Conservation (phyloP, 2,329 filamentous ascomycete species). For the Xylariales sp. region DNA sequence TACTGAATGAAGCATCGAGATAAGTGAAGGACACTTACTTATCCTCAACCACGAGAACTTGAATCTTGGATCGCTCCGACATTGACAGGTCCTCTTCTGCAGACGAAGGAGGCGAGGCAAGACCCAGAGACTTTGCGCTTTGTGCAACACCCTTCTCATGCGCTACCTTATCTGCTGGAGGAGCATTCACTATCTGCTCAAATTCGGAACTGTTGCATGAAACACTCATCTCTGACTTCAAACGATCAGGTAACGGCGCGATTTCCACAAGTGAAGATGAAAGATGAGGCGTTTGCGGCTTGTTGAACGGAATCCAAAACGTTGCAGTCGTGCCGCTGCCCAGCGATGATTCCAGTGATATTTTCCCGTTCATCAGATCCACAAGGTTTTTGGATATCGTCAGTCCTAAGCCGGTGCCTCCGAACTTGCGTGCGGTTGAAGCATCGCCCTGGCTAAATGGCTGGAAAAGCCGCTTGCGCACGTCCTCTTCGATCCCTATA, state of each 20-base stretch:
- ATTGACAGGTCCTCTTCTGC: slow-evolving; percentile 45
- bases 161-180: slow-evolving; percentile 25
- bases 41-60: slow-evolving; percentile 77
- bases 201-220: slow-evolving; percentile 66
- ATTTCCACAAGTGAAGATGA: slow-evolving; percentile 56
- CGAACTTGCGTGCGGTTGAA: slow-evolving; percentile 73
- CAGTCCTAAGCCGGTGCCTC: slow-evolving; percentile 72
- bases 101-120: slow-evolving; percentile 18
- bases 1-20: too few species aligned
- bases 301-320: slow-evolving; percentile 75
- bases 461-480: slow-evolving; percentile 68
- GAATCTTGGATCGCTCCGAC: slow-evolving; percentile 56
- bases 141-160: slow-evolving; percentile 19
- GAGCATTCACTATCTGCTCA: slow-evolving; percentile 41
- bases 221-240: slow-evolving; percentile 60
- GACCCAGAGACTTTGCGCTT: slow-evolving; percentile 28
- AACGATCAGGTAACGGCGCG: slow-evolving; percentile 60
- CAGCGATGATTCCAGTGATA: slow-evolving; percentile 62
- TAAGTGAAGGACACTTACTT: slow-evolving; percentile 61
- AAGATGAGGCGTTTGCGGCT: slow-evolving; percentile 48
- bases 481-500: slow-evolving; percentile 76
- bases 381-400: slow-evolving; percentile 80
- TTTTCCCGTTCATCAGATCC: slow-evolving; percentile 75
- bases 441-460: slow-evolving; percentile 81
- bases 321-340: slow-evolving; percentile 68